Evolutionary conservation across 2,329 filamentous ascomycete genomes (phyloP).

Genomic region (Alternaria incomplexa): DNA sequence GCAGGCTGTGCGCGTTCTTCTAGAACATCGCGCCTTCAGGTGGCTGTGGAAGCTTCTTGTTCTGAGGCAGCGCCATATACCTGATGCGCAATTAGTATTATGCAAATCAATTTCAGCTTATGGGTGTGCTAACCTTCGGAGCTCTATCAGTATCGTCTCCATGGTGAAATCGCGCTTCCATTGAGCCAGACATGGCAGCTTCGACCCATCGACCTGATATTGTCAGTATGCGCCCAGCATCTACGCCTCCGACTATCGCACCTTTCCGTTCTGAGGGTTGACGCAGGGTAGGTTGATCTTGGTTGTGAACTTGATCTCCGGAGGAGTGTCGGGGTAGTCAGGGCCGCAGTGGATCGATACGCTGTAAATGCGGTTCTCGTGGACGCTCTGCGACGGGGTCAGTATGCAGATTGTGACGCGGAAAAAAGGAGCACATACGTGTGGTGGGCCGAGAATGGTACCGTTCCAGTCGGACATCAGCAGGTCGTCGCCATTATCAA

Average conservation of each 20-base stretch:
- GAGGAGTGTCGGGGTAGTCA: conserved; percentile 87
- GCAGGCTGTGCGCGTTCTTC: neutral
- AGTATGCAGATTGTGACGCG: conserved; percentile 1
- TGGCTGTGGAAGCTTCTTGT: conserved; percentile 96
- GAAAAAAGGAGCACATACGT: conserved; percentile 66
- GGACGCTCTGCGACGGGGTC: conserved; percentile 70
- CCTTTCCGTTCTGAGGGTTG: conserved; percentile 76
- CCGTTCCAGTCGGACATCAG: conserved; percentile 99
- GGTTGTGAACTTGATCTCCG: conserved; percentile 89
- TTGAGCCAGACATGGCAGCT: conserved; percentile 82
- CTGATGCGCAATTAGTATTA: conserved; percentile 53
- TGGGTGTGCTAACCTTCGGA: conserved; percentile 68
- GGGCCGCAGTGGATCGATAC: conserved; percentile 94
- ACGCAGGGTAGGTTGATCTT: conserved; percentile 98
- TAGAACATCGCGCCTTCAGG: conserved; percentile 77
- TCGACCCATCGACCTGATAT: conserved; percentile 77
- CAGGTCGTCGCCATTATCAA: conserved; percentile 91
- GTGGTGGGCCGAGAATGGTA: conserved; percentile 93
- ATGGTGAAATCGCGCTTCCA: conserved; percentile 96
- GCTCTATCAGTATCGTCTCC: conserved; percentile 89
- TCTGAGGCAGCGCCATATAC: conserved; percentile 87
- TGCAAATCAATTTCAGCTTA: neutral
- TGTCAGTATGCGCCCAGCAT: conserved; percentile 4
- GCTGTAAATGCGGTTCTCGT: conserved; percentile 99
- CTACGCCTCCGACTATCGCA: conserved; percentile 39